Conservation (phyloP, 129 eudicot genomes). For the Mikania micrantha region DNA sequence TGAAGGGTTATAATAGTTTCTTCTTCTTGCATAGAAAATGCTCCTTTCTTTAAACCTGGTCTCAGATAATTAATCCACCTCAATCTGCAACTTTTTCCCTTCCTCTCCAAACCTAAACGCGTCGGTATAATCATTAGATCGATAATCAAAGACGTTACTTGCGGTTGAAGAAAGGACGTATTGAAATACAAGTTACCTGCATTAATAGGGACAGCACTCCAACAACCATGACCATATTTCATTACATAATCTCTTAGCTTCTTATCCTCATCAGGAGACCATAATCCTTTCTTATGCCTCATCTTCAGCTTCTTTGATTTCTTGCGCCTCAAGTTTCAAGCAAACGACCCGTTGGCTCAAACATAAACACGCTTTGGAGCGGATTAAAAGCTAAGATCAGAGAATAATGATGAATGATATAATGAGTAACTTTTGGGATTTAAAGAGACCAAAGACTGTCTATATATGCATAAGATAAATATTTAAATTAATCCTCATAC, state of each 20-base stretch:
- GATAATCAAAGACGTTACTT: background rate
- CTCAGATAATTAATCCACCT: constrained; percentile 88
- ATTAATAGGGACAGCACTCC: constrained; percentile 68
- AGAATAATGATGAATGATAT: constrained; percentile 21
- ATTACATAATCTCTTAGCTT: constrained; percentile 63
- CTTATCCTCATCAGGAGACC: constrained; percentile 93
- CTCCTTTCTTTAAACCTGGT: constrained; percentile 75
- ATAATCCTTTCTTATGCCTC: constrained; percentile 70
- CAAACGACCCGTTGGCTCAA: background rate
- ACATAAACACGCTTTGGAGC: background rate
- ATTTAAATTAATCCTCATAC: constrained; percentile 3
- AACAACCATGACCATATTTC: constrained; percentile 78
- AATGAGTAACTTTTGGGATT: constrained; percentile 13
- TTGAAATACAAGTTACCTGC: constrained; percentile 47
- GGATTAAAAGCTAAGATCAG: background rate
- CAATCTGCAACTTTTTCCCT: constrained; percentile 89
- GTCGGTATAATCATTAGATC: constrained; percentile 7
- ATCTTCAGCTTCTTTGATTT: constrained; percentile 35
- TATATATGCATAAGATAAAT: background rate
- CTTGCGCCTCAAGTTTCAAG: constrained; percentile 38
- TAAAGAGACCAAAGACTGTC: constrained; percentile 7
- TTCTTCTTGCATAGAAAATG: constrained; percentile 59
- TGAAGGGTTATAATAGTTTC: constrained; percentile 59
- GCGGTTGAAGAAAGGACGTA: constrained; percentile 10
- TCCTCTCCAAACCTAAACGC: constrained; percentile 63